Percentiles rank a stretch among this genome's conserved stretches.
phyloP scores from a whole-genome alignment of 257 asterid species.

The Gentiana straminea region DNA sequence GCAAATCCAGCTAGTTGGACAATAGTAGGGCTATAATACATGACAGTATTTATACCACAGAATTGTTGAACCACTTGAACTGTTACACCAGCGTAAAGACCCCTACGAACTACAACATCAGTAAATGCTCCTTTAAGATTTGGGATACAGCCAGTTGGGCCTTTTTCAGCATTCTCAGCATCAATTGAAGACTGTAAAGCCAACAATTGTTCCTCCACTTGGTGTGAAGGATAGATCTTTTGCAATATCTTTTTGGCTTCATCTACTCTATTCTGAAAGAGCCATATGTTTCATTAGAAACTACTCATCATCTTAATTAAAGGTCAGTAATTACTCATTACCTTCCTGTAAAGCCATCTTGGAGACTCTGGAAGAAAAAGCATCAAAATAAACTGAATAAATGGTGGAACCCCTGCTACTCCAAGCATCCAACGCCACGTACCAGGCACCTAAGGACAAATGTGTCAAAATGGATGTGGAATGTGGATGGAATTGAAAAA shows the following conservation, averaged over 20 bases:
- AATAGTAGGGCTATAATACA: conserved; percentile 85
- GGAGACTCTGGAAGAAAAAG: conserved; percentile 80
- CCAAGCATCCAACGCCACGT: conserved; percentile 98
- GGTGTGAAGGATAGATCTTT: conserved; percentile 57
- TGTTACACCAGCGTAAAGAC: conserved; percentile 65
- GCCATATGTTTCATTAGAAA: not conserved
- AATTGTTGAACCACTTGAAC: conserved; percentile 83
- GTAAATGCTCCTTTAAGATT: conserved; percentile 38
- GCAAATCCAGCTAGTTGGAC: conserved; percentile 75
- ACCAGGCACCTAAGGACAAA: conserved; percentile 31
- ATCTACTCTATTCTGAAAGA: conserved; percentile 36
- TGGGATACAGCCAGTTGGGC: conserved; percentile 19
- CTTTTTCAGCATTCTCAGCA: conserved; percentile 45
- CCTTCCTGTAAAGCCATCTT: conserved; percentile 68
- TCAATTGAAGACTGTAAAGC: conserved; percentile 57
- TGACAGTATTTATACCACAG: conserved; percentile 79
- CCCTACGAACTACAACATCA: conserved; percentile 53
- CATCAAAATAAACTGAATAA: conserved; percentile 60
- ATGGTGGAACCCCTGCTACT: conserved; percentile 63
- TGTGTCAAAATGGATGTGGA: not conserved
- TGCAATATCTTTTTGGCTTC: conserved; percentile 61
- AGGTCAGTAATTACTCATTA: conserved; percentile 2
- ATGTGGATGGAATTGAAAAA: too few relatives aligned
- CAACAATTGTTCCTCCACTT: conserved; percentile 55
- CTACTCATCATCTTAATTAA: not conserved